Conservation (phyloP, 768 basidiomycete genomes). For the Russula compacta region DNA sequence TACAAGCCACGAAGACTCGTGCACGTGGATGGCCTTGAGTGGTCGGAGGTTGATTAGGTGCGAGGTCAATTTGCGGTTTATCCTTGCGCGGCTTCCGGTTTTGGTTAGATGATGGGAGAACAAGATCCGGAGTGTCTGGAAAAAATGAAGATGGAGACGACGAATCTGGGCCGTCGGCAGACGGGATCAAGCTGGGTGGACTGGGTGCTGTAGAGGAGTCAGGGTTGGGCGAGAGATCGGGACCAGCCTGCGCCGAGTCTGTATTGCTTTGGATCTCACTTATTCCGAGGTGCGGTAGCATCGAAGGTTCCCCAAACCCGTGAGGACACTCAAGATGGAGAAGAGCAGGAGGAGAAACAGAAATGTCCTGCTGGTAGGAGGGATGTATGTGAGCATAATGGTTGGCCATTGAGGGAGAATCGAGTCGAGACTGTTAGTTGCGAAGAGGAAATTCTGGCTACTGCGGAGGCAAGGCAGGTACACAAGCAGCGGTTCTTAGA, state of each 20-base stretch:
- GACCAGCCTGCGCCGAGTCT: neutral
- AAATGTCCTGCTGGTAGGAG: neutral
- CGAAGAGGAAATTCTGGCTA: neutral
- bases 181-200: neutral
- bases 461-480: neutral
- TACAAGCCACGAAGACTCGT: slow-evolving; percentile 70
- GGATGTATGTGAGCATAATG: neutral
- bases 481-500: neutral
- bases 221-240: neutral
- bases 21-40: slow-evolving; percentile 71
- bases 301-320: neutral
- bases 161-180: neutral
- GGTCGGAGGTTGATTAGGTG: slow-evolving; percentile 69
- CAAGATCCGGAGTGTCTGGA: neutral
- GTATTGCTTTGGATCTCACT: neutral
- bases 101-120: neutral
- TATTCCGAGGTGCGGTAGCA: neutral
- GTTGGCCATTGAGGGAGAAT: neutral
- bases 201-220: neutral
- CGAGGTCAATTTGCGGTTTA: slow-evolving; percentile 53
- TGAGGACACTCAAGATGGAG: neutral
- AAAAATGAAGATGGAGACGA: neutral
- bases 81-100: slow-evolving; percentile 12
- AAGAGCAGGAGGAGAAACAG: neutral
- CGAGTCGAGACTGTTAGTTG: neutral